phyloP scores from a whole-genome alignment of 768 basidiomycete species.

The Hericium rajendrae region DNA sequence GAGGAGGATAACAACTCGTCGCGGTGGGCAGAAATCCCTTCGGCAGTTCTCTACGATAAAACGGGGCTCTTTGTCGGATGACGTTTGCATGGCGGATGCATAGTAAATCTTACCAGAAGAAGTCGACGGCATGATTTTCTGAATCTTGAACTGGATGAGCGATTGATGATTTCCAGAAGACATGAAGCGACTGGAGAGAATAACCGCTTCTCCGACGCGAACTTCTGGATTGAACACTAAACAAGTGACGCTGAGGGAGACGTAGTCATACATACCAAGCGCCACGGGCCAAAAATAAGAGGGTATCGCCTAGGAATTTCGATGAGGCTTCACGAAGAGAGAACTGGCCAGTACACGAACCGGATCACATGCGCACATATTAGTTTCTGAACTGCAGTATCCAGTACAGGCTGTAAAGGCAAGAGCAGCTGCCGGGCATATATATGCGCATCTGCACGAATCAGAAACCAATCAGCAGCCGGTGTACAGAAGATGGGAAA shows the following conservation, averaged over 20 bases:
- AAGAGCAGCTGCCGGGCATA: conserved; percentile 7
- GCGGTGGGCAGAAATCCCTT: neutral
- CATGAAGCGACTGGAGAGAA: conserved; percentile 42
- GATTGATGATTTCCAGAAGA: conserved; percentile 38
- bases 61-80: neutral
- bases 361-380: conserved; percentile 7
- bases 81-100: neutral
- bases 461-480: conserved; percentile 43
- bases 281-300: conserved; percentile 63
- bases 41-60: neutral
- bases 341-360: conserved; percentile 4
- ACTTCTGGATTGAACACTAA: conserved; percentile 35
- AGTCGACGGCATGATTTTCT: conserved; percentile 31
- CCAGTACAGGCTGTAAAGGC: conserved; percentile 6
- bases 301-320: conserved; percentile 53
- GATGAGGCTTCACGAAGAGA: conserved; percentile 3
- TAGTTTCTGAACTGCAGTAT: conserved; percentile 4
- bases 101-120: conserved; percentile 34
- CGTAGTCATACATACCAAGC: conserved; percentile 33
- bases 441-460: conserved; percentile 7
- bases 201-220: conserved; percentile 41
- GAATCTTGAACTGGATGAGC: conserved; percentile 43
- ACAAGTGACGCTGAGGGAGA: neutral
- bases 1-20: neutral
- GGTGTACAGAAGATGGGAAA: neutral